Percentiles rank a stretch among this genome's conserved stretches.
Conservation (phyloP, 441 rosid species). For the Manihot esculenta region DNA sequence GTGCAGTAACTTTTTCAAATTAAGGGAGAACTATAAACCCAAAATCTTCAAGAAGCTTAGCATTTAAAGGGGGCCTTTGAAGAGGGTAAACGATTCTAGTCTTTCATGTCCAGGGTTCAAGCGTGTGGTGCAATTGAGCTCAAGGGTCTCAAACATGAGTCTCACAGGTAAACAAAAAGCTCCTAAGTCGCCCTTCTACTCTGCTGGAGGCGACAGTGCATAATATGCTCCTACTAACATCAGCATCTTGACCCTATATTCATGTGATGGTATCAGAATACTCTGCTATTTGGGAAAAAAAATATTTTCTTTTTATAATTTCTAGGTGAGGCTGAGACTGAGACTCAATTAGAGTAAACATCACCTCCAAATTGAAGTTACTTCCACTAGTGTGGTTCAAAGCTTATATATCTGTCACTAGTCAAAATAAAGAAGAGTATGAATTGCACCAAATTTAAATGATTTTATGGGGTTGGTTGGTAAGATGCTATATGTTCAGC, state of each 20-base stretch:
- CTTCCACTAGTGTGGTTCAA: no score
- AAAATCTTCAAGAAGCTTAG: neutral
- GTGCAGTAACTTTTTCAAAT: neutral
- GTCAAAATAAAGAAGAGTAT: no score
- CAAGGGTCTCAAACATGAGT: neutral
- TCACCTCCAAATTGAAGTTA: no score
- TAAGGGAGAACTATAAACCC: neutral
- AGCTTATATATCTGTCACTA: no score
- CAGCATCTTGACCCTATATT: neutral
- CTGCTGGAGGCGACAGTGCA: neutral
- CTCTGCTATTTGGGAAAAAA: no score
- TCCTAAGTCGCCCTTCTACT: neutral
- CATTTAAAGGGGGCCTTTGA: neutral
- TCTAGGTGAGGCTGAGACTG: no score
- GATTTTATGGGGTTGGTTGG: no score
- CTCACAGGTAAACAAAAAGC: neutral
- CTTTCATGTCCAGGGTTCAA: neutral
- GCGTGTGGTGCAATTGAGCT: neutral
- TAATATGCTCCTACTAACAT: neutral
- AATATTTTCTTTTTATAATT: no score
- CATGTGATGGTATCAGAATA: neutral
- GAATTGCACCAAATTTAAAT: no score
- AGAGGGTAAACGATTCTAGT: neutral
- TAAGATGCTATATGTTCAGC: no score
- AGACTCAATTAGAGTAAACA: no score